phyloP scores from a whole-genome alignment of 148 eudicot species.

The Rhododendron mucronatum region DNA sequence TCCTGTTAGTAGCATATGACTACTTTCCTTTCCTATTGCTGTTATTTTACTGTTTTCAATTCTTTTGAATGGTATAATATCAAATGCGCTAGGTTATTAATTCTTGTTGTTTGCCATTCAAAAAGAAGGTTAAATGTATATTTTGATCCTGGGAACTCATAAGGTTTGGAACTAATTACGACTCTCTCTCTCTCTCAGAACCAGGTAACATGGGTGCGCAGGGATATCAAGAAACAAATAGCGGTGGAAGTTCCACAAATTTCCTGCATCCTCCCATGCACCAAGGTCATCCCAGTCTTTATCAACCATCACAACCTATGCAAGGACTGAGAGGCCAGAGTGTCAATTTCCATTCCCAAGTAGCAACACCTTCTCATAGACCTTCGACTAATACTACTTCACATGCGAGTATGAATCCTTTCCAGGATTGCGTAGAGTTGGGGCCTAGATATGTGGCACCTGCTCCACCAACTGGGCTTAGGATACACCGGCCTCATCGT shows the following conservation, averaged over 20 bases:
- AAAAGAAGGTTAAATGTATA: background rate
- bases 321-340: slow-evolving; percentile 51
- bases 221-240: slow-evolving; percentile 54
- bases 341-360: slow-evolving; percentile 54
- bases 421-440: slow-evolving; percentile 41
- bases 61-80: background rate
- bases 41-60: background rate
- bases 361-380: slow-evolving; percentile 46
- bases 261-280: slow-evolving; percentile 49
- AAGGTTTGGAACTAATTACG: background rate
- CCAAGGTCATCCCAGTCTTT: slow-evolving; percentile 53
- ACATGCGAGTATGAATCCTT: slow-evolving; percentile 26
- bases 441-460: slow-evolving; percentile 33
- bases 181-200: slow-evolving; percentile 22
- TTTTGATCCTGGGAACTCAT: background rate
- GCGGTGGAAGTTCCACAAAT: slow-evolving; percentile 39
- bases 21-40: background rate
- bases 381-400: slow-evolving; percentile 32
- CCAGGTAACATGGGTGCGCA: slow-evolving; percentile 37
- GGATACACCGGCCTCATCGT: slow-evolving; percentile 59
- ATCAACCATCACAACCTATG: slow-evolving; percentile 46
- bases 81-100: background rate
- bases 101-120: background rate
- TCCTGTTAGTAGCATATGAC: slow-evolving; percentile 5
- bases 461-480: slow-evolving; percentile 51